Percentiles rank a stretch among this genome's conserved stretches.
Conservation (phyloP, 1,139 yeast genomes). For the Geotrichum citri-aurantii region DNA sequence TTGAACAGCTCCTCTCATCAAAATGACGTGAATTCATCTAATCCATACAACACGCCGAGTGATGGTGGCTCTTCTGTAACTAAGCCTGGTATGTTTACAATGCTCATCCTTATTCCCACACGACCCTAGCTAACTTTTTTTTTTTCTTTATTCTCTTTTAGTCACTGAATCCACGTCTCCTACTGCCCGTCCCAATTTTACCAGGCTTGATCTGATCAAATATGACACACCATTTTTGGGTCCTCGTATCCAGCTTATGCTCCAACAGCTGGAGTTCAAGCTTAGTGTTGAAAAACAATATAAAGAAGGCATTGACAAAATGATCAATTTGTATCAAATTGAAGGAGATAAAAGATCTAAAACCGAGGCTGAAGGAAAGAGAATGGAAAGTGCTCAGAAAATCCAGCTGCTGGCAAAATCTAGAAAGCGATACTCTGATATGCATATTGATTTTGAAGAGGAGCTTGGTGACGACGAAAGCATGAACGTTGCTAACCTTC, state of each 20-base stretch:
- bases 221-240: slow-evolving; percentile 93
- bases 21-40: neutral
- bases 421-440: slow-evolving; percentile 78
- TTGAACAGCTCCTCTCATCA: neutral
- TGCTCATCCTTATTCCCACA: neutral
- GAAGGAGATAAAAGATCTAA: slow-evolving; percentile 87
- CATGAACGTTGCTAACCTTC: slow-evolving; percentile 59
- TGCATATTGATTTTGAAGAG: slow-evolving; percentile 70
- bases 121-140: slow-evolving; percentile 1
- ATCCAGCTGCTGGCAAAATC: slow-evolving; percentile 79
- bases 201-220: slow-evolving; percentile 66
- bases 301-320: slow-evolving; percentile 84
- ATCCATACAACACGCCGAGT: neutral
- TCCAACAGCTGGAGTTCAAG: slow-evolving; percentile 89
- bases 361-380: slow-evolving; percentile 85
- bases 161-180: slow-evolving; percentile 1
- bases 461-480: slow-evolving; percentile 41
- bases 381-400: slow-evolving; percentile 76
- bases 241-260: slow-evolving; percentile 89
- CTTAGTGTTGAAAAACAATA: slow-evolving; percentile 91
- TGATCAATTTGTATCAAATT: slow-evolving; percentile 74
- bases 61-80: no score
- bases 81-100: neutral
- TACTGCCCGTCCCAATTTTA: slow-evolving; percentile 29
- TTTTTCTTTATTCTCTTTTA: neutral